Percentiles rank a stretch among this genome's conserved stretches.
Conservation (phyloP, 768 basidiomycete species). For the Stropharia rugosoannulata region DNA sequence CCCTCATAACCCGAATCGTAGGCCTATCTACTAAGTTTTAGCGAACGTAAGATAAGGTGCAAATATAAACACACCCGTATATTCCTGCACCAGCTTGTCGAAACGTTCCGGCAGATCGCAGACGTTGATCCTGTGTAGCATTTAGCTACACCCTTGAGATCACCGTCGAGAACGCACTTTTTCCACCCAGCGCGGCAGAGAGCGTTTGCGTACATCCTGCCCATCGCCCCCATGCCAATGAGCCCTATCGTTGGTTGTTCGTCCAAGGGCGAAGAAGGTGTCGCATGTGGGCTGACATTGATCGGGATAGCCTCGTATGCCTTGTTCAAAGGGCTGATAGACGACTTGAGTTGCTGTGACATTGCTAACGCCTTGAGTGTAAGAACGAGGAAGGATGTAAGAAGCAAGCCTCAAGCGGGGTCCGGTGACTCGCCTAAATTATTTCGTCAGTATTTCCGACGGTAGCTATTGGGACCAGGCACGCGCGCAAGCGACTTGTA, state of each 20-base stretch:
- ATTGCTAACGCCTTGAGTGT: too few relatives aligned
- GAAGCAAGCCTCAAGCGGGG: too few relatives aligned
- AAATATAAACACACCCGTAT: conserved; percentile 45
- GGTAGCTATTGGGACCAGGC: too few relatives aligned
- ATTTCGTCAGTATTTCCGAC: too few relatives aligned
- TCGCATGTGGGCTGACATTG: conserved; percentile 29
- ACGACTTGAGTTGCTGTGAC: too few relatives aligned
- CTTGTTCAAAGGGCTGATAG: not conserved
- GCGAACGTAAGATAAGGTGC: not conserved
- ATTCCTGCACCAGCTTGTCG: conserved; percentile 58
- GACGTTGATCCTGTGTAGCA: conserved; percentile 70
- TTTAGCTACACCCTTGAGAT: conserved; percentile 4
- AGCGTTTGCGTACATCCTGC: conserved; percentile 85
- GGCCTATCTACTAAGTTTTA: conserved; percentile 40
- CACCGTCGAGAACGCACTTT: conserved; percentile 47
- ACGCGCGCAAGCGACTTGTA: too few relatives aligned
- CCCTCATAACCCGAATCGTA: conserved; percentile 64
- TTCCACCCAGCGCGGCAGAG: conserved; percentile 83
- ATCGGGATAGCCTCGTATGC: conserved; percentile 20
- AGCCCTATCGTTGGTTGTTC: conserved; percentile 80
- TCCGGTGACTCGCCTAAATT: too few relatives aligned
- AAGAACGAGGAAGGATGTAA: too few relatives aligned
- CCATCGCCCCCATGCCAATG: conserved; percentile 99
- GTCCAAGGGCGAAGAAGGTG: conserved; percentile 30
- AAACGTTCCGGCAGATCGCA: conserved; percentile 82